Percentiles rank a stretch among this genome's conserved stretches.
Evolutionary conservation across 345 rosid species (phyloP).

Genomic region (Erysimum cheiranthoides): DNA sequence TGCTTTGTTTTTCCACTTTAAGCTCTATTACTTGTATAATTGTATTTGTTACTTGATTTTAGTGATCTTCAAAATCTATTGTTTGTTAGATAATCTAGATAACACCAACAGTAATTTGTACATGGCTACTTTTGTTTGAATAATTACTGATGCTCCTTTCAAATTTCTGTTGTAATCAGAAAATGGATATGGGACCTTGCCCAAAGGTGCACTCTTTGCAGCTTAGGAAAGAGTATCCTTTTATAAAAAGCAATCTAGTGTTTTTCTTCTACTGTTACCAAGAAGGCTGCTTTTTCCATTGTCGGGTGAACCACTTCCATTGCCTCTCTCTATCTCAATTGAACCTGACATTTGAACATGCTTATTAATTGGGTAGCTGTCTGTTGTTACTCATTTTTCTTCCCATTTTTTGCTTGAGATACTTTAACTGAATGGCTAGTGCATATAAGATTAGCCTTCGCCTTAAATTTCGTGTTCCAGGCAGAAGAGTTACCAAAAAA

Average conservation of each 20-base stretch:
- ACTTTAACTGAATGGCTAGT: neutral
- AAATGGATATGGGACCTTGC: constrained; percentile 99
- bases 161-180: constrained; percentile 53
- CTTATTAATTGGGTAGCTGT: neutral
- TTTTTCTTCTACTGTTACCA: constrained; percentile 10
- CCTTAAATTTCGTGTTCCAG: neutral
- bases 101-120: neutral
- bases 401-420: neutral
- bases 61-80: neutral
- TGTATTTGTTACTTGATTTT: constrained; percentile 6
- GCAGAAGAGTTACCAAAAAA: neutral
- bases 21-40: too few relatives aligned
- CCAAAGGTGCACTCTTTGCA: constrained; percentile 93
- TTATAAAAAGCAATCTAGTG: neutral
- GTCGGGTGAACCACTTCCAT: constrained; percentile 9
- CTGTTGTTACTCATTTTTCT: neutral
- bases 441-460: neutral
- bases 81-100: neutral
- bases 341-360: neutral
- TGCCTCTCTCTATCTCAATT: constrained; percentile 3
- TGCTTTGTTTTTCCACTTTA: too few relatives aligned
- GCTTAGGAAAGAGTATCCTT: constrained; percentile 93
- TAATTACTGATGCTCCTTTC: constrained; percentile 4
- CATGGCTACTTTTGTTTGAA: neutral
- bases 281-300: neutral